Evolutionary conservation across 352 stramenopile species (phyloP).

Genomic region (Pythium vanterpoolii): DNA sequence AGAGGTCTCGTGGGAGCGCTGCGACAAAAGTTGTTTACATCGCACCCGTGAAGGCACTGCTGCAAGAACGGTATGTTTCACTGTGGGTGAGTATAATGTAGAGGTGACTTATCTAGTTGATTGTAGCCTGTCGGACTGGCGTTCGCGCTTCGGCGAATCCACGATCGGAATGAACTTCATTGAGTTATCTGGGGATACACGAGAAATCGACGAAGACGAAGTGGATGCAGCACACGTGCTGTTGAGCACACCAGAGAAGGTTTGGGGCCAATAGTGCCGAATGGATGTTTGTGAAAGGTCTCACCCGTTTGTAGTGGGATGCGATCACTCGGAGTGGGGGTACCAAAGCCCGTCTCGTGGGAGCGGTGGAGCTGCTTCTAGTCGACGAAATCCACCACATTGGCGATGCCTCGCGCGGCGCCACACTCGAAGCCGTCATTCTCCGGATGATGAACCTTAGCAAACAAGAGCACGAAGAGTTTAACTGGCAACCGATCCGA

Average conservation of each 20-base stretch:
- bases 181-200: constrained; percentile 28
- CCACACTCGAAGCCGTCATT: constrained; percentile 32
- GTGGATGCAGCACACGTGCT: constrained; percentile 28
- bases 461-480: constrained; percentile 8
- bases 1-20: constrained; percentile 6
- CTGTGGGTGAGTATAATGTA: background rate
- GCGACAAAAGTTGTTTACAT: constrained; percentile 40
- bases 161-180: constrained; percentile 35
- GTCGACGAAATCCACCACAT: constrained; percentile 51
- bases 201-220: constrained; percentile 13
- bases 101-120: background rate
- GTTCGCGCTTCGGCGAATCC: constrained; percentile 28
- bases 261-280: constrained; percentile 2
- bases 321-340: constrained; percentile 25
- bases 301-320: constrained; percentile 34
- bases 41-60: constrained; percentile 37
- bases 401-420: constrained; percentile 26
- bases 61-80: constrained; percentile 38
- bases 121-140: constrained; percentile 36
- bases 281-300: background rate
- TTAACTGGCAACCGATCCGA: constrained; percentile 14
- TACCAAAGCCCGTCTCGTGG: background rate
- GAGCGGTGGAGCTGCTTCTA: constrained; percentile 21
- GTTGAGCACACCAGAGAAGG: constrained; percentile 48
- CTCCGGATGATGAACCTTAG: constrained; percentile 38